Conservation (phyloP, 257 asterid species). For the Avicennia marina region DNA sequence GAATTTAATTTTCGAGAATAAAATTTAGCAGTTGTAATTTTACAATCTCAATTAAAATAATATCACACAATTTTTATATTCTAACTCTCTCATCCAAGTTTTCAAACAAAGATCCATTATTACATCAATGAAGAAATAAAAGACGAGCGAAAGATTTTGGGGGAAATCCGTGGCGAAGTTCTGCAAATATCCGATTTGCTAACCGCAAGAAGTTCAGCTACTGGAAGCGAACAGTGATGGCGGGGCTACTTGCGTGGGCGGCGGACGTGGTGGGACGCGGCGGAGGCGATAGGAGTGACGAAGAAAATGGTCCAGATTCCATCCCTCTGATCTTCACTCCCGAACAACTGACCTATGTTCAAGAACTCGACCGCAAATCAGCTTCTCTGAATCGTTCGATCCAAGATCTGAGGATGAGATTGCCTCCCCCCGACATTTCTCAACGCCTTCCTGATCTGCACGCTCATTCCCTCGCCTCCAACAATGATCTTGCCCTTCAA, state of each 20-base stretch:
- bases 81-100: too few relatives aligned
- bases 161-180: too few relatives aligned
- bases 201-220: not conserved
- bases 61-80: too few relatives aligned
- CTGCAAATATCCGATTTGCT: too few relatives aligned
- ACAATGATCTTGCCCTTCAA: conserved; percentile 82
- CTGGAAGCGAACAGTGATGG: conserved; percentile 40
- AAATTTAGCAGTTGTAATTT: too few relatives aligned
- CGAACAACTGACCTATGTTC: conserved; percentile 64
- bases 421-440: conserved; percentile 95
- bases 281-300: conserved; percentile 45
- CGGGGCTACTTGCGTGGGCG: conserved; percentile 98
- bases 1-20: too few relatives aligned
- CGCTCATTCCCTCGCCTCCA: conserved; percentile 94
- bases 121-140: too few relatives aligned
- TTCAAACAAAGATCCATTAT: too few relatives aligned
- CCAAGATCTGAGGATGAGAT: conserved; percentile 85
- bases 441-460: conserved; percentile 93
- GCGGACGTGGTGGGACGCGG: conserved; percentile 93
- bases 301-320: conserved; percentile 49
- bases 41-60: too few relatives aligned
- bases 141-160: too few relatives aligned
- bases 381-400: conserved; percentile 78
- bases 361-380: conserved; percentile 58
- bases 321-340: conserved; percentile 80